Base-by-base conservation (phyloP, 2,329 filamentous ascomycete species). In the Arachnomyces sp. region DNA sequence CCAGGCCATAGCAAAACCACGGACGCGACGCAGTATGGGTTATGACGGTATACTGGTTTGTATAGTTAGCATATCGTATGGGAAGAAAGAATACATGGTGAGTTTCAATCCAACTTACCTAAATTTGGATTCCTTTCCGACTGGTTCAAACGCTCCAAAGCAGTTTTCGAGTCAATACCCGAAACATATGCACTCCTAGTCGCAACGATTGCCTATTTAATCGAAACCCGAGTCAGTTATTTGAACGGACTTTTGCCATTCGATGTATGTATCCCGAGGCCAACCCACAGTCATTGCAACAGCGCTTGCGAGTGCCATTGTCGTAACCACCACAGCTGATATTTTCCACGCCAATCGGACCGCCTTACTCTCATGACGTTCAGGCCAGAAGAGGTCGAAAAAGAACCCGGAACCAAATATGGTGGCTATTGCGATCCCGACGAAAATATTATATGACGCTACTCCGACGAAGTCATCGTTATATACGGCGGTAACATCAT, bases 311-410 rank as follows among this genome's bases (percentile, higher is more conserved):
- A 75, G 55, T 11, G 68, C 62, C 46, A 73, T 64, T 8, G 72
- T 28, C 28, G 65, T 68, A 6, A 75, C 61, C 2, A 74, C 52
- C 2, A 76, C 55, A 0, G 70, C 69, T 45, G 66, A 73, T 8
- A 71, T 62, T 50, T 67, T 73, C 75, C 75, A 79, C 1, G 73
- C 69, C n/a, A 68, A 48, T 36, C 69, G 68, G 3, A 78, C 73
- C 14, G 61, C 53, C 14, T 45, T 52, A 3, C 62, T 68, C 45
- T 79, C 75, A 7, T 63, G 54, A 35, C 75, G 65, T 38, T 74
- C 73, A 0, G 75, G 75, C 72, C 73, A 78, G 59, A 78, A 77
- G 3, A 79, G 67, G 51, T 78, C 75, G 56, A 78, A 77, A 63
- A 78, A 78, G 62, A 78, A 78, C 1, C 69, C 75, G 1, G 69